Evolutionary conservation across 495 filamentous ascomycete species (phyloP).

Genomic region (Podospora pseudocomata): DNA sequence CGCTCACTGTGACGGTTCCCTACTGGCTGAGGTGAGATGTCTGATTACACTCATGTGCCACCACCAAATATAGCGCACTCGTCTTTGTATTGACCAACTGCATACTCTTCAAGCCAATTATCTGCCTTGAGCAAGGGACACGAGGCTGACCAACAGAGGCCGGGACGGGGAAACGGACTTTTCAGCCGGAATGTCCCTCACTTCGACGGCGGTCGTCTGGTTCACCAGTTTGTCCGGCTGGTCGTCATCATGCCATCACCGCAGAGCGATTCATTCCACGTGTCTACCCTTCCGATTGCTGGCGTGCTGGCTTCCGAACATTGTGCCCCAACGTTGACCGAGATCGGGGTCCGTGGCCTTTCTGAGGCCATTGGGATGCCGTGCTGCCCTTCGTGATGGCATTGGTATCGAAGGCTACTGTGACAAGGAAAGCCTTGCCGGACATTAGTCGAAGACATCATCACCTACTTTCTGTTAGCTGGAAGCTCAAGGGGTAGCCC

Average conservation of each 20-base stretch:
- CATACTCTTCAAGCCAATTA: background rate
- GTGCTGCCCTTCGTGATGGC: no score
- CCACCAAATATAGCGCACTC: background rate
- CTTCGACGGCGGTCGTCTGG: background rate
- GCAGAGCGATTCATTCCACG: background rate
- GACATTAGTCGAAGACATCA: background rate
- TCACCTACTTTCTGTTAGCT: background rate
- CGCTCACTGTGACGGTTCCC: background rate
- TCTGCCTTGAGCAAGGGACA: background rate
- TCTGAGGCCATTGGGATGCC: no score
- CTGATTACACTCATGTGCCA: background rate
- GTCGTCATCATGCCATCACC: background rate
- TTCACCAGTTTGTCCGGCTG: background rate
- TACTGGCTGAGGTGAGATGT: background rate
- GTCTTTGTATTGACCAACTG: background rate
- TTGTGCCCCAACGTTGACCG: background rate
- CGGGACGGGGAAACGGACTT: background rate
- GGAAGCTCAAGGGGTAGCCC: background rate
- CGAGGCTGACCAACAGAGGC: background rate
- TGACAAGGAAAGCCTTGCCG: background rate
- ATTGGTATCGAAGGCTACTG: no score
- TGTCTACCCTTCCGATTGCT: background rate
- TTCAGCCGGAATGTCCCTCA: background rate
- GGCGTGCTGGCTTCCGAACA: background rate
- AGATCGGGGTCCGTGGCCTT: background rate